Base-by-base conservation (phyloP, 108 stramenopile species). In the Fistulifera solaris region DNA sequence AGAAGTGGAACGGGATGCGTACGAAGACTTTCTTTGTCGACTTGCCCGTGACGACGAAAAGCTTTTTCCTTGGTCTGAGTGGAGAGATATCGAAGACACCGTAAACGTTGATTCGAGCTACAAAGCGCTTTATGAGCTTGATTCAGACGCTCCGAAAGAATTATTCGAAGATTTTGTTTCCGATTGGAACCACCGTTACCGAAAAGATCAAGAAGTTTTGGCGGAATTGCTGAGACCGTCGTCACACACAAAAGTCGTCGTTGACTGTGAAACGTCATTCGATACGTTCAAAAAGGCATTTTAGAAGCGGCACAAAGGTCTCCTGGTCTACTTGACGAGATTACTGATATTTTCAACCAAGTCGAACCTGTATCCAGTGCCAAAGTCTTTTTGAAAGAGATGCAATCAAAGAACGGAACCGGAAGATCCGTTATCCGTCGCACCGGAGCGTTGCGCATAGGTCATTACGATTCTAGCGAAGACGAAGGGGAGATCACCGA, bases 401-500 rank as follows among this genome's bases (percentile, higher is more conserved):
- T 48, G 12, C 40, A 35, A 16, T 35, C 28, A 14, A 69, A 39
- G 28, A 21, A 21, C 16, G 40, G 40, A 7, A 24, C 24, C 10
- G 48, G 21, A 14, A 28, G 26, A 22, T 50, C 8, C 35, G 40
- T 51, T 40, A 17, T 50, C 47, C 49, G 43, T 18, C 41, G 51
- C 22, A 55, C 42, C 53, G 45, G 58, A 27, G 42, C 50, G 27
- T 45, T 35, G 52, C 62, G 45, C 18, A 25, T 58, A 0, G 15
- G 38, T 22, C 27, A 54, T 14, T 70, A 71, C 19, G 81, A 81
- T 49, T 87, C 84, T n/a, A 87, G 85, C 51, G 89, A 91, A 65
- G 89, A 91, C 48, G 89, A 91, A 67, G 89, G 89, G 17, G 89
- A 91, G 63, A 91, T 91, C 15, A 63, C 76, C 12, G 89, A 91